Percentiles rank a stretch among this genome's conserved stretches.
Evolutionary conservation across 768 basidiomycete species (phyloP).

Genomic region (Rhizopogon rudus): DNA sequence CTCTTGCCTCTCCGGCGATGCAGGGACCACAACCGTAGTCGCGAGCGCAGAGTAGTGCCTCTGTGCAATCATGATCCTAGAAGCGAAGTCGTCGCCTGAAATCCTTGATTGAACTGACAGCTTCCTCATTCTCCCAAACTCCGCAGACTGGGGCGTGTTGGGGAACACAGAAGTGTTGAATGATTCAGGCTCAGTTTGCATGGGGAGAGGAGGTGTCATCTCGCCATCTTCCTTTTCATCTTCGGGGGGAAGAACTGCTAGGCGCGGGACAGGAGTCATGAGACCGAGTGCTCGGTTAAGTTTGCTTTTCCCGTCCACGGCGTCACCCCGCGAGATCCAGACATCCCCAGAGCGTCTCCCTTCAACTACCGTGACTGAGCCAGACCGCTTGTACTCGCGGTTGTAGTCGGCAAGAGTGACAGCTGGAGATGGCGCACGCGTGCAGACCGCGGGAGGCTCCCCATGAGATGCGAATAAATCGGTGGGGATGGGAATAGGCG

Average conservation of each 20-base stretch:
- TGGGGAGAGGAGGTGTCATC: constrained; percentile 56
- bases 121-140: constrained; percentile 47
- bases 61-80: constrained; percentile 67
- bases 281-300: constrained; percentile 59
- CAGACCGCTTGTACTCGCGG: constrained; percentile 56
- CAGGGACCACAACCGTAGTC: constrained; percentile 53
- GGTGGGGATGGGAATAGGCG: constrained; percentile 62
- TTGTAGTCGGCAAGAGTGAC: constrained; percentile 23
- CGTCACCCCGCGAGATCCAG: constrained; percentile 71
- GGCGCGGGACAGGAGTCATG: constrained; percentile 57
- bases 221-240: constrained; percentile 35
- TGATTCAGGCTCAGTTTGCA: constrained; percentile 48
- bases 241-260: constrained; percentile 60
- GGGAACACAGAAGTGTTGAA: constrained; percentile 35
- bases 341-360: constrained; percentile 69
- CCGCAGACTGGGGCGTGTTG: constrained; percentile 51
- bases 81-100: constrained; percentile 43
- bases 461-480: constrained; percentile 54
- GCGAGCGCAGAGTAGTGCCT: constrained; percentile 70
- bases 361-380: constrained; percentile 60
- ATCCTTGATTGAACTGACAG: constrained; percentile 53
- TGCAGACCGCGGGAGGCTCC: constrained; percentile 36
- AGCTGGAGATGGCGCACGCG: constrained; percentile 39
- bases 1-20: constrained; percentile 36
- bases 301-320: constrained; percentile 60